A percentile compares a stretch with the other conserved stretches of the same genome.
These are phyloP conservation scores for Ascosphaera pollenicola DNA, from an alignment of 2,329 filamentous ascomycete species.

Conservation along the genomic window DNA sequence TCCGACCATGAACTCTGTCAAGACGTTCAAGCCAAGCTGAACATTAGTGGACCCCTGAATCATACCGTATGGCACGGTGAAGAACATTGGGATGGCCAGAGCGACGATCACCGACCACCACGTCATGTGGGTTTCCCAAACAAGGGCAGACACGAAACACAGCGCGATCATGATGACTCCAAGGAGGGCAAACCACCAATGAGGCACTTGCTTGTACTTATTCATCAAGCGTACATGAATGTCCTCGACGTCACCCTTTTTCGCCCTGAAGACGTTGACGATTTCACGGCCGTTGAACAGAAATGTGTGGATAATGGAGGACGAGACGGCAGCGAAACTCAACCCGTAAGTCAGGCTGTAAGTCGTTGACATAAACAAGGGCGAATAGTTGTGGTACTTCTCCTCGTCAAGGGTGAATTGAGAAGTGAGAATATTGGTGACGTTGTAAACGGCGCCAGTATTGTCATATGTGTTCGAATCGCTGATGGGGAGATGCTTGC, in stretches of 20 bases:
- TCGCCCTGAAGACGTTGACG: slow-evolving; percentile 32
- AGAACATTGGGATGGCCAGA: slow-evolving; percentile 39
- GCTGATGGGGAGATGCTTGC: slow-evolving; percentile 43
- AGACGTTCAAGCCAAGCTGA: slow-evolving; percentile 43
- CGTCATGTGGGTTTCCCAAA: slow-evolving; percentile 42
- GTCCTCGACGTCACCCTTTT: slow-evolving; percentile 30
- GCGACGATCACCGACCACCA: slow-evolving; percentile 55
- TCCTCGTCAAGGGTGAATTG: slow-evolving; percentile 39
- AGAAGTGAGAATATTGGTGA: slow-evolving; percentile 36
- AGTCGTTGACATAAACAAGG: slow-evolving; percentile 35
- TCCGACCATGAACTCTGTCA: slow-evolving; percentile 52
- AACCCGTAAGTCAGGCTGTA: slow-evolving; percentile 49
- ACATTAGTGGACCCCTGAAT: slow-evolving; percentile 50
- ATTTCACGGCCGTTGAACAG: slow-evolving; percentile 46
- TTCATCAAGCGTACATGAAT: slow-evolving; percentile 33
- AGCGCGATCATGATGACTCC: slow-evolving; percentile 28
- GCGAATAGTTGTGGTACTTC: slow-evolving; percentile 45
- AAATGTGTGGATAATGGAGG: slow-evolving; percentile 44
- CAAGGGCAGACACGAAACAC: slow-evolving; percentile 23
- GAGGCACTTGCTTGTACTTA: slow-evolving; percentile 31
- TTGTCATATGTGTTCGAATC: slow-evolving; percentile 53
- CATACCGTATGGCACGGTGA: slow-evolving; percentile 38
- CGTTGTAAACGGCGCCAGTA: slow-evolving; percentile 40
- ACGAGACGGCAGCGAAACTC: slow-evolving; percentile 48
- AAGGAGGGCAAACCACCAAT: slow-evolving; percentile 34